Base-by-base conservation (phyloP, 257 asterid species). In the Solanum okadae region DNA sequence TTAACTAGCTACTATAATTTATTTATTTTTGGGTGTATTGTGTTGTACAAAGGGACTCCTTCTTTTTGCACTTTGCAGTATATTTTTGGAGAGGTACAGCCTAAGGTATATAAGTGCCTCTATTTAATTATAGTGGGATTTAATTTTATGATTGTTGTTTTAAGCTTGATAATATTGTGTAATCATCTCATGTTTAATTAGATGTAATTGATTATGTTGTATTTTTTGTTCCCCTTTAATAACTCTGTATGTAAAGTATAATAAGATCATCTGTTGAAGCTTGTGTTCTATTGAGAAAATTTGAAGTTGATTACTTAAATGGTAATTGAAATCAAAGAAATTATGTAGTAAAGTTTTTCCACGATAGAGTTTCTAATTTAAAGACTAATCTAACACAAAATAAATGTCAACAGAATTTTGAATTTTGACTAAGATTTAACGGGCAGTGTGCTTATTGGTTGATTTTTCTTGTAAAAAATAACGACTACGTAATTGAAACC, bases 81-180 rank as follows among this genome's bases (percentile, higher is more conserved):
- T 79, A 44, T 84, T 88, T 7, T 85, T 67, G 5, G 84, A 34
- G 91, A 87, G 91, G 90, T 76, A 22, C 75, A 10, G 18, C 33
- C 79, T 77, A 90, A 87, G 86, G 89, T 84, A 72, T 86, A 72
- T 89, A 81, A 81, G 87, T 88, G 85, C 89, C 89, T 76, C 86
- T 84, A 49, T 73, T 89, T 88, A 76, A 35, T 73, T 35, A 35
- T 76, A 31, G 88, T 83, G 85, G 82, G 46, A 59, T 70, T 68
- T 27, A 29, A 14, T 67, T 88, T 73, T 77, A 56, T 84, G 31
- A 35, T 87, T 56, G 38, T 15, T 27, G 35, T 79, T 18, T 15
- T 23, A 23, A n/a, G 29, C 3, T 8, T 61, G 22, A 25, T 79
- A 33, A 15, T 27, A 29, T 46, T 81, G 67, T 81, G 68, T 46